Evolutionary conservation across 306 rosid species (phyloP), one percentile per base, ranked within the genome.

Genomic region (Crotalaria pallida): DNA sequence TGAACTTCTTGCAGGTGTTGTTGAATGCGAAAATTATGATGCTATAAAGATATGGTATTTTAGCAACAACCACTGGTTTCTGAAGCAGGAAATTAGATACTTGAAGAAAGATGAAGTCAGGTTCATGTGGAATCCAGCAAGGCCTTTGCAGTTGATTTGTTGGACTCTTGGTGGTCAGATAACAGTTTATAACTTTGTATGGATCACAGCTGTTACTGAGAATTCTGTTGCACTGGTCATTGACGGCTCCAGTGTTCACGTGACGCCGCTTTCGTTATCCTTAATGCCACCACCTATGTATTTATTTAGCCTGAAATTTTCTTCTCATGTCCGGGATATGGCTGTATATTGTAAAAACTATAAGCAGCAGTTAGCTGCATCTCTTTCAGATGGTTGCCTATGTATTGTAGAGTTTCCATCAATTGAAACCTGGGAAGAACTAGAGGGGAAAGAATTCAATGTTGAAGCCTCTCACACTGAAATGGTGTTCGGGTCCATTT

Each of bases 241-340:
- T 50, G 99, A 94, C 77, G 97, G 81, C 57, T 74, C 86, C 65
- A 82, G 75, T 58, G 72, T 94, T 73, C 81, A 56, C 49, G 89
- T 89, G 43, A 91, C 99, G 34, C 92, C 99, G 11, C 87, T 91
- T 63, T 78, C 88, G 55, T 74, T 89, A 31, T 85, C 81, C 2
- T 71, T 94, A 36, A 86, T 91, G 88, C 97, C 99, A 12, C 99
- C 97, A 50, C 96, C 99, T 48, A 82, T 94, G 96, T 87, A 79
- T 82, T 69, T 86, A 36, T 94, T 94, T 81, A 75, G 78, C 80
- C 87, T 94, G 72, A 84, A 81, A 33, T 94, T 91, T 84, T 74
- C 91, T 5, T 76, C 88, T 59, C 66, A 73, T 84, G 89, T 94
- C 19, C 86, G 88, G 61, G 88, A 83, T 59, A 79, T 88, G 73